Evolutionary conservation across 2,329 filamentous ascomycete genomes (phyloP).

Genomic region (Rugonectria rugulosa): DNA sequence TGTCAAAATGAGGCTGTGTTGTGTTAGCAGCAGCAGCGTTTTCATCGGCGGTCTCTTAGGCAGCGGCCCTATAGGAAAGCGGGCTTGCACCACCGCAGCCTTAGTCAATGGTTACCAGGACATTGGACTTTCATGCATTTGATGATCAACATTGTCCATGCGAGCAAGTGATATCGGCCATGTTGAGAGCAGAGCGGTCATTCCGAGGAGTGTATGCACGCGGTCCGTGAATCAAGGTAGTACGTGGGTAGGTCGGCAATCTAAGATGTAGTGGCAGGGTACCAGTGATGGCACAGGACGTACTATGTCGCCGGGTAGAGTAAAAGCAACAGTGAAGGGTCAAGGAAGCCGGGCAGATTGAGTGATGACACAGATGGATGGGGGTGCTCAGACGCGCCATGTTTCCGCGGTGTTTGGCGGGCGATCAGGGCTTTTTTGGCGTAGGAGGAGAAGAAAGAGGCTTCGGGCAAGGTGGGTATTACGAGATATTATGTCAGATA

Average conservation of each 20-base stretch:
- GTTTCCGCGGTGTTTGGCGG: too few relatives aligned
- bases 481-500: too few relatives aligned
- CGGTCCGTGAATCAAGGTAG: conserved; percentile 22
- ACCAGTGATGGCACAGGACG: neutral
- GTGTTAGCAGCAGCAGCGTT: conserved; percentile 7
- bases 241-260: too few relatives aligned
- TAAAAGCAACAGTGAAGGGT: too few relatives aligned
- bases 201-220: conserved; percentile 21
- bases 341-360: too few relatives aligned
- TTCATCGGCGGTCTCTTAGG: conserved; percentile 16
- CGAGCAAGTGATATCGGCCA: conserved; percentile 17
- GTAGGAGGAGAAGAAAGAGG: too few relatives aligned
- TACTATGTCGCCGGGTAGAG: neutral
- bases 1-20: neutral
- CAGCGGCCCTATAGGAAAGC: conserved; percentile 14
- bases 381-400: too few relatives aligned
- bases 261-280: neutral
- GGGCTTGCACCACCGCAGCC: conserved; percentile 4
- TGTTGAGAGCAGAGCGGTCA: conserved; percentile 28
- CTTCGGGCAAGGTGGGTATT: too few relatives aligned
- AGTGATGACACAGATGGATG: too few relatives aligned
- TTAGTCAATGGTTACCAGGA: conserved; percentile 33
- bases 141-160: conserved; percentile 22
- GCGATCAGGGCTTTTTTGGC: too few relatives aligned
- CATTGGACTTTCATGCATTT: conserved; percentile 30